These are phyloP conservation scores for Fusarium buharicum DNA, from an alignment of 2,329 filamentous ascomycete genomes.

Conservation along the genomic window DNA sequence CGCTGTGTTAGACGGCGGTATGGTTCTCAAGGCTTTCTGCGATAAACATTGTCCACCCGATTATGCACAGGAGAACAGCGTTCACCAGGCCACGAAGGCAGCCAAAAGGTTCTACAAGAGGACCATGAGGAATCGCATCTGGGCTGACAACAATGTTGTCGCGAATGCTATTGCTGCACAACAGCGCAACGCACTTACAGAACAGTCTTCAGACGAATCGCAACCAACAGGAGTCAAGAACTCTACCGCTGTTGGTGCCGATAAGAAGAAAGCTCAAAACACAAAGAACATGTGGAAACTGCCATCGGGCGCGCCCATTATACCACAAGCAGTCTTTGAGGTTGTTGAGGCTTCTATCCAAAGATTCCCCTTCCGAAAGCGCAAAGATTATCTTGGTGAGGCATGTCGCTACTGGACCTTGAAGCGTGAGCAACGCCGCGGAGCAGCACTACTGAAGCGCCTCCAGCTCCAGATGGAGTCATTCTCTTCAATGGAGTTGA, in stretches of 20 bases:
- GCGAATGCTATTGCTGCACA: constrained; percentile 83
- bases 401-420: constrained; percentile 98
- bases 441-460: constrained; percentile 90
- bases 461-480: constrained; percentile 95
- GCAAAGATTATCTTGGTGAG: constrained; percentile 92
- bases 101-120: constrained; percentile 90
- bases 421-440: constrained; percentile 91
- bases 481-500: constrained; percentile 97
- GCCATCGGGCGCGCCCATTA: constrained; percentile 92
- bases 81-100: constrained; percentile 80
- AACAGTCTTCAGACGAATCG: constrained; percentile 78
- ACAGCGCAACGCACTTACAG: constrained; percentile 69
- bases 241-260: constrained; percentile 76
- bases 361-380: constrained; percentile 81
- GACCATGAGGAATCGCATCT: constrained; percentile 87
- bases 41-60: constrained; percentile 93
- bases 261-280: constrained; percentile 71
- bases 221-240: constrained; percentile 87
- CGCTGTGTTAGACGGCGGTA: constrained; percentile 80
- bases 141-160: constrained; percentile 89
- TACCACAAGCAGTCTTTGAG: constrained; percentile 88
- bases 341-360: constrained; percentile 85
- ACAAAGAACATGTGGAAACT: constrained; percentile 77
- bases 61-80: constrained; percentile 86
- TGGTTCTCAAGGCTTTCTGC: constrained; percentile 92